Conservation (phyloP, 257 asterid species). For the Marsdenia floribunda region DNA sequence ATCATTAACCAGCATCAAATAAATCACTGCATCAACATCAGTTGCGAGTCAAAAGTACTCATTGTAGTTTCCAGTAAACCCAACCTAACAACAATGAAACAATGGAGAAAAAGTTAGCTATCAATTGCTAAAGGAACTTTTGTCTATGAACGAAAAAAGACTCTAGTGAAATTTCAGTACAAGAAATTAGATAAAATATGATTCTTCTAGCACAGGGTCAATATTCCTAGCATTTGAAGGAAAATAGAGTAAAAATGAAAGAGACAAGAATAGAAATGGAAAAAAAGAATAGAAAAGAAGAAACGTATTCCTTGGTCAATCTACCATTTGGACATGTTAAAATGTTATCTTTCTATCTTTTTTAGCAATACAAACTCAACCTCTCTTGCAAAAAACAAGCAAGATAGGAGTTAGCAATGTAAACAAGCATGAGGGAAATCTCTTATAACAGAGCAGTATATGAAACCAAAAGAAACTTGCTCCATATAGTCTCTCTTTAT, state of each 20-base stretch:
- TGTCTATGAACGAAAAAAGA: neutral
- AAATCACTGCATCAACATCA: constrained; percentile 95
- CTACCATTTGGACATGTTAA: neutral
- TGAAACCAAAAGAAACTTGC: neutral
- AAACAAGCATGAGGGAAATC: neutral
- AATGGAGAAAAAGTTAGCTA: constrained; percentile 5
- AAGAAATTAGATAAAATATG: neutral
- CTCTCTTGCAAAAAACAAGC: neutral
- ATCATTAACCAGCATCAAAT: constrained; percentile 94
- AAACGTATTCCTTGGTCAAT: too few species aligned
- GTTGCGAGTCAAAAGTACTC: constrained; percentile 85
- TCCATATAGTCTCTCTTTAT: neutral
- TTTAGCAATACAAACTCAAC: neutral
- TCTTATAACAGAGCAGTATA: neutral
- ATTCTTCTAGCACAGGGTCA: neutral
- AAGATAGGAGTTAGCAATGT: neutral
- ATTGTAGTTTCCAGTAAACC: constrained; percentile 83
- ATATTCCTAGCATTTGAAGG: neutral
- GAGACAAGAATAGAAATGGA: neutral
- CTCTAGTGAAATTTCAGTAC: neutral
- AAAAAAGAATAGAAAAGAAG: too few species aligned
- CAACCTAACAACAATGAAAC: constrained; percentile 44
- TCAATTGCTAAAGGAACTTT: constrained; percentile 4
- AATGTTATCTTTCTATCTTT: neutral
- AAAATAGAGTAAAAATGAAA: neutral